Base-by-base conservation (phyloP, 257 asterid species). In the Schizonepeta tenuifolia region DNA sequence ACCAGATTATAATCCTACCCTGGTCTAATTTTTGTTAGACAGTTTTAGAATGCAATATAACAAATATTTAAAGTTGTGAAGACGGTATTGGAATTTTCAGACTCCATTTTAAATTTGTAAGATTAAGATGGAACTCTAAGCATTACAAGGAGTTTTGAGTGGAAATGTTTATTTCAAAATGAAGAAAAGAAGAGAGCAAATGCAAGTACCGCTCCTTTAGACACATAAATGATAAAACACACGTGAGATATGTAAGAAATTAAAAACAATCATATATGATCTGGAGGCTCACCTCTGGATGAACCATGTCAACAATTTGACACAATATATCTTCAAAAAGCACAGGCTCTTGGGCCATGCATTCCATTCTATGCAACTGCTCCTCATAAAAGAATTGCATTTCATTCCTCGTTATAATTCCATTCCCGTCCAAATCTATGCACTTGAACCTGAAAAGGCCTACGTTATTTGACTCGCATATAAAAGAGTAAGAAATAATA, bases 281-380 rank as follows among this genome's bases (percentile, higher is more conserved):
- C 36, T 43, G 54, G 73, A 80, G 77, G 40, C 63, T 76, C 63
- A 92, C 99, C 98, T 95, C 96, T 60, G 98, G 99, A 73, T 78
- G 77, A 78, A 95, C 79, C 99, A 95, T 95, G 88, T 95, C 99
- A 77, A 95, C 92, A 73, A 95, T 90, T 85, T 95, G 99, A 82
- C 99, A 95, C 78, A 95, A 83, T 74, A 95, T 91, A 88, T 92
- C 98, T 87, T 95, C 99, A 86, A 92, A 95, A 79, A 95, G 97
- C 49, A 95, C 98, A 81, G 98, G 99, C 87, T 95, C 99, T 79
- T 95, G 99, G 77, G 98, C 97, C 98, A 95, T 95, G 90, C 99
- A 95, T 82, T 95, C 99, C 99, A 95, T 95, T 83, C 99, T 87
- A 82, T 95, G 99, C 84, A 95, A 72, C 82, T 95, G 99, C 84